Evolutionary conservation across 768 basidiomycete species (phyloP), one percentile per base, ranked within the genome.

Genomic region (Pleurotus citrinopileatus): DNA sequence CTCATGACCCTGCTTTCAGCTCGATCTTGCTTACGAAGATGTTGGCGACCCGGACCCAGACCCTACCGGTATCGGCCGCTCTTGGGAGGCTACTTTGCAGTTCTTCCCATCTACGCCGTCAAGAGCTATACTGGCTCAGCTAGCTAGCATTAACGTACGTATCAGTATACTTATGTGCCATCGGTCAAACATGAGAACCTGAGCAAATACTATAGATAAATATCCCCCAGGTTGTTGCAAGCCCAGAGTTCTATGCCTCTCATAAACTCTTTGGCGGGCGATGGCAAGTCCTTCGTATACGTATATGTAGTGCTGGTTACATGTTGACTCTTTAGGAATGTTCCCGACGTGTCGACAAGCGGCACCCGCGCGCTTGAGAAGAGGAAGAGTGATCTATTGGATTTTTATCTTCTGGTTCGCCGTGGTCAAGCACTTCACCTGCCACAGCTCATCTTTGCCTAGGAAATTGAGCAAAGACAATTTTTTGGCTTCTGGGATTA

Each of bases 401-500:
- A 73, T 54, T 72, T 73, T 57, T 73, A 73, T 51, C 59, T 73
- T 10, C 55, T 61, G 27, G 70, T 68, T 50, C 15, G 62, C 42
- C 27, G 20, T 26, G 9, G 34, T 12, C 13, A 25, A 13, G 17
- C 32, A 13, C 34, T n/a, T 12, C 20, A 15, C 23, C 1, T 28
- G 25, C 42, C 20, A n/a, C 2, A 27, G 7, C 17, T 44, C 8
- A 46, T 43, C 10, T n/a, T 50, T 1, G 28, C 26, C 5, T 22
- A 68, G 69, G 70, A 71, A 51, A 64, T 68, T 40, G 61, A 70
- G 22, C 70, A 71, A 54, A 51, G 69, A 43, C 64, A 68, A 57
- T 69, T 70, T 54, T 72, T 72, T 50, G 72, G 72, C 0, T 73
- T 73, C 58, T 72, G 72, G 72, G 63, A 72, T 43, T 70, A 70